Percentiles rank a stretch among this genome's conserved stretches.
Conservation (phyloP, 1,284 basidiomycete species). For the Sanguinoderma infundibulare region DNA sequence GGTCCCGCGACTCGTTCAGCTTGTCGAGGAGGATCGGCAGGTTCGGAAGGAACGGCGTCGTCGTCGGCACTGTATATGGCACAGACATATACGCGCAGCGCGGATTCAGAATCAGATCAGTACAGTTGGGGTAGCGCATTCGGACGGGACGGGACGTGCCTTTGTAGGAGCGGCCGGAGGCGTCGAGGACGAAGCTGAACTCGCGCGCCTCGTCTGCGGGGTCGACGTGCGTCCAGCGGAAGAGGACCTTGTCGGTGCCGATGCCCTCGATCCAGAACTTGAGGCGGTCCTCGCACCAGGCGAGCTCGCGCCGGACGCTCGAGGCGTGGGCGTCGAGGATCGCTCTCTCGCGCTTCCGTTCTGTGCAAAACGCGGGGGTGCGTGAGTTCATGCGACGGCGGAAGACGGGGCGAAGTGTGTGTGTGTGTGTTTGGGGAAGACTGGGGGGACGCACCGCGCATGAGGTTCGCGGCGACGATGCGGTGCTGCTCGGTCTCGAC, state of each 20-base stretch:
- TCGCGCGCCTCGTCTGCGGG: slow-evolving; percentile 58
- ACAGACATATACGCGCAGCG: too few relatives aligned
- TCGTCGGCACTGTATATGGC: slow-evolving; percentile 68
- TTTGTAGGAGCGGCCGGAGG: slow-evolving; percentile 64
- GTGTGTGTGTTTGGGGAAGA: too few relatives aligned
- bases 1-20: slow-evolving; percentile 64
- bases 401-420: background rate
- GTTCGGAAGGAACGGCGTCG: slow-evolving; percentile 64
- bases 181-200: slow-evolving; percentile 78
- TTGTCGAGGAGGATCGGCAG: slow-evolving; percentile 66
- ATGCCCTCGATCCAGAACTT: slow-evolving; percentile 78
- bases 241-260: slow-evolving; percentile 69
- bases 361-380: slow-evolving; percentile 37
- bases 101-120: background rate
- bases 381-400: background rate
- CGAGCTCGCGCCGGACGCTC: slow-evolving; percentile 58
- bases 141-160: slow-evolving; percentile 48
- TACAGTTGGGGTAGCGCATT: background rate
- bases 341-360: slow-evolving; percentile 71
- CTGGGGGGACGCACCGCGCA: slow-evolving; percentile 52
- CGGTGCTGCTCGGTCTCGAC: slow-evolving; percentile 74
- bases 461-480: slow-evolving; percentile 57
- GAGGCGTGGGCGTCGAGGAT: slow-evolving; percentile 65
- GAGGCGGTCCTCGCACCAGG: slow-evolving; percentile 60
- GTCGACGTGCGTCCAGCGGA: slow-evolving; percentile 76